Evolutionary conservation across 768 basidiomycete genomes (phyloP), one percentile per base, ranked within the genome.

Genomic region (Trametes punicea): DNA sequence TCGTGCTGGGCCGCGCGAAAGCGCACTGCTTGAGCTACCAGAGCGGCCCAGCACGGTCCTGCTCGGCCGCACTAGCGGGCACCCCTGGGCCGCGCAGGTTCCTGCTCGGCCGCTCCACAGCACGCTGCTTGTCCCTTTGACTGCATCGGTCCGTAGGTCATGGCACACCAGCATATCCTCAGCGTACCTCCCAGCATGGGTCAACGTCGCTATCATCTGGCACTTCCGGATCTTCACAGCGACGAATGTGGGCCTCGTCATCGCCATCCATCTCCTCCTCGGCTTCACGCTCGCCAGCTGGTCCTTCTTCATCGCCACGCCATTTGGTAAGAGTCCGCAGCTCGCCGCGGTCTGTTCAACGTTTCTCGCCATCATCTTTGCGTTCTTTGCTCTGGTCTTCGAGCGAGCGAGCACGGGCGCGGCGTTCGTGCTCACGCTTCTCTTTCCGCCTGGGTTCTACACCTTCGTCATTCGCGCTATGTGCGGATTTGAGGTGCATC

Each of bases 361-460:
- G 0, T 81, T 89, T 65, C 67, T 85, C 40, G 74, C 81, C 13
- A 78, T 90, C 46, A 57, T 87, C 3, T 78, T 87, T 40, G 84
- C 84, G 2, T 81, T 90, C 54, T 57, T 89, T 10, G 88, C 82
- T 0, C 68, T 87, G 26, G 76, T 85, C 0, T 71, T 84, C 45
- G 68, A 70, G 30, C 48, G 48, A 40, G 70, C 38, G 16, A 60
- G 68, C 1, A 77, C 75, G 2, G 76, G 67, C 5, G 72, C 70
- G 0, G 80, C 84, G n/a, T 77, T 82, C 57, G 70, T 89, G 20
- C 85, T 87, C 63, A 80, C 85, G 1, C 67, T 90, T 46, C 62
- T 90, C 21, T 90, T 90, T 63, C 90, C 90, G 0, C 86, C 90
- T 0, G 77, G 79, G 10, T 90, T 83, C 68, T 90, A 87, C 59